Evolutionary conservation across 164 flowering plant genomes (phyloP).

Genomic region (Kalanchoe fedtschenkoi): DNA sequence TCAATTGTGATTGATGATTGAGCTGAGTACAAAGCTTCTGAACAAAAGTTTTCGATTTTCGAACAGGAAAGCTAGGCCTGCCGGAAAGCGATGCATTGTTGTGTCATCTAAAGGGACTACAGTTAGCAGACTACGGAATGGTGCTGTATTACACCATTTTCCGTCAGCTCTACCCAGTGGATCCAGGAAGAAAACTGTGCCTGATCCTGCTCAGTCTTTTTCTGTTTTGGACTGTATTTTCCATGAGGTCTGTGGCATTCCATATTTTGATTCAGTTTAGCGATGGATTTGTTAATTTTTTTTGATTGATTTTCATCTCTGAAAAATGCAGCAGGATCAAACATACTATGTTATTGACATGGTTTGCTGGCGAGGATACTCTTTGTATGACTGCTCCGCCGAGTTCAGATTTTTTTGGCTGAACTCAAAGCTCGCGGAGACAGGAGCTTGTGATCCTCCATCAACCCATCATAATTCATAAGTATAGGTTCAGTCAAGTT

Average conservation of each 20-base stretch:
- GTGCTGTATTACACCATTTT: slow-evolving; percentile 72
- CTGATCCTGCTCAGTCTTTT: slow-evolving; percentile 58
- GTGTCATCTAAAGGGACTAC: slow-evolving; percentile 87
- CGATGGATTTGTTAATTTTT: not conserved
- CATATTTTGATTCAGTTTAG: not conserved
- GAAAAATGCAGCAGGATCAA: slow-evolving; percentile 56
- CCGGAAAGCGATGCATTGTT: slow-evolving; percentile 90
- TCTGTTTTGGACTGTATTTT: slow-evolving; percentile 86
- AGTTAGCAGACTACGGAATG: slow-evolving; percentile 74
- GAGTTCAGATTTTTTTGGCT: slow-evolving; percentile 97
- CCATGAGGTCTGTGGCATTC: slow-evolving; percentile 56
- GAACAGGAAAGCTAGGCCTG: slow-evolving; percentile 87
- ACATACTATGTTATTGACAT: slow-evolving; percentile 92
- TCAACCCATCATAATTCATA: slow-evolving; percentile 65
- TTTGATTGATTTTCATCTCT: slow-evolving; percentile 6
- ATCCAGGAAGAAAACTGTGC: slow-evolving; percentile 39
- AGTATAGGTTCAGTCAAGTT: slow-evolving; percentile 61
- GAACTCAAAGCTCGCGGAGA: slow-evolving; percentile 81
- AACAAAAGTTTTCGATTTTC: too few species aligned
- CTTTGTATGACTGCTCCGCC: slow-evolving; percentile 78
- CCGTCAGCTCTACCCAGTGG: slow-evolving; percentile 89
- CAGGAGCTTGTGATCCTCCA: slow-evolving; percentile 74
- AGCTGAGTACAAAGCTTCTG: too few species aligned
- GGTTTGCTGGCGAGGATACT: slow-evolving; percentile 90
- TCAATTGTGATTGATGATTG: too few species aligned